Percentiles rank a stretch among this genome's conserved stretches.
phyloP scores from a whole-genome alignment of 2,329 filamentous ascomycete genomes.

The Sclerotiophoma versabilis region DNA sequence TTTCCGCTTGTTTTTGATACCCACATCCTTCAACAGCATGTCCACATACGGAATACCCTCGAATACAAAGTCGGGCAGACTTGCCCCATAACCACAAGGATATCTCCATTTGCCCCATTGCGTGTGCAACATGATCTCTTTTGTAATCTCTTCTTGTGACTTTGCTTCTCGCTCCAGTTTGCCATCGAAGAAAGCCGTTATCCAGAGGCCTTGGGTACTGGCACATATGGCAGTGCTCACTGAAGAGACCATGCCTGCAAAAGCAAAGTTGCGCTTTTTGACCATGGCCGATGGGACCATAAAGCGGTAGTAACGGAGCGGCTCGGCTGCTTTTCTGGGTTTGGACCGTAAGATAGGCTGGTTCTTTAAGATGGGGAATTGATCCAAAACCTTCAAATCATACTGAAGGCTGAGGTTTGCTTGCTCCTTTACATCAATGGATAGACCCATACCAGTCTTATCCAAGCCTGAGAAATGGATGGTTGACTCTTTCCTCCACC shows the following conservation, averaged over 20 bases:
- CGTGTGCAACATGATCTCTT: conserved; percentile 68
- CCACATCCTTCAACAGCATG: conserved; percentile 46
- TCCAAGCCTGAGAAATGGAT: conserved; percentile 12
- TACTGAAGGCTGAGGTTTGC: conserved; percentile 61
- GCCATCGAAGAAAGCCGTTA: conserved; percentile 68
- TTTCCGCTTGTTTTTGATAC: conserved; percentile 12
- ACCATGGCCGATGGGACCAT: conserved; percentile 44
- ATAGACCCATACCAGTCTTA: conserved; percentile 12
- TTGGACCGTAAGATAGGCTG: conserved; percentile 50
- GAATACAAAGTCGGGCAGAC: conserved; percentile 74
- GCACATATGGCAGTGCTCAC: conserved; percentile 49
- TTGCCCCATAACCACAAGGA: conserved; percentile 68
- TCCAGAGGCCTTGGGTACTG: conserved; percentile 52
- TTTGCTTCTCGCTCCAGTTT: conserved; percentile 48
- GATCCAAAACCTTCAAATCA: conserved; percentile 60
- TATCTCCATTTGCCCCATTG: conserved; percentile 58
- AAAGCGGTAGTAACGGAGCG: conserved; percentile 53
- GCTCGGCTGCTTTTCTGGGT: conserved; percentile 21
- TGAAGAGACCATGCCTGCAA: conserved; percentile 40
- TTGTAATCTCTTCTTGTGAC: conserved; percentile 21
- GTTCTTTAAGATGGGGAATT: conserved; percentile 61
- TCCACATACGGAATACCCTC: conserved; percentile 80
- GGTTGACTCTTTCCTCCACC: conserved; percentile 9
- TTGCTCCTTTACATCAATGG: conserved; percentile 38
- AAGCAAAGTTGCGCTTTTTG: conserved; percentile 19